These are phyloP conservation scores for Pyricularia sp. DNA, from an alignment of 2,329 filamentous ascomycete genomes.

Conservation along the genomic window DNA sequence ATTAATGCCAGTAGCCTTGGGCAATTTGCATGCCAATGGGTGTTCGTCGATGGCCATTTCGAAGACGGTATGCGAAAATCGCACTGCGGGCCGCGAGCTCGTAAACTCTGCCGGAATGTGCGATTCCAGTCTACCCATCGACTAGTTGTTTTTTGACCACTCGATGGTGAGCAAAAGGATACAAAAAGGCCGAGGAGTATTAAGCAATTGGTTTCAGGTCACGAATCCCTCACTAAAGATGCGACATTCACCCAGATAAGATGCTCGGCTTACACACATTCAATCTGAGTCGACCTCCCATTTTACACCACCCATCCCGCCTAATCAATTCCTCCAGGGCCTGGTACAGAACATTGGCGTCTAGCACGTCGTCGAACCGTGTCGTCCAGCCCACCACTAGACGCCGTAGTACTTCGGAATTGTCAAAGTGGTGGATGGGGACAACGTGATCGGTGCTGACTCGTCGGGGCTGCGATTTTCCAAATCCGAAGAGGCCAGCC, in stretches of 20 bases:
- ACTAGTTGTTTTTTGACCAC: not conserved
- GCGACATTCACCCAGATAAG: no score
- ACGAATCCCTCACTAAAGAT: no score
- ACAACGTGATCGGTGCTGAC: conserved; percentile 15
- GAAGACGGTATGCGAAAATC: conserved; percentile 20
- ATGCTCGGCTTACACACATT: conserved; percentile 10
- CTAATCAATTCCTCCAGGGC: conserved; percentile 25
- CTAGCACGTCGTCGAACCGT: conserved; percentile 32
- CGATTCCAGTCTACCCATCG: conserved; percentile 7
- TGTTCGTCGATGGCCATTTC: conserved; percentile 20
- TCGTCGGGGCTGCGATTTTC: not conserved
- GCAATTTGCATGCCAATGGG: conserved; percentile 19
- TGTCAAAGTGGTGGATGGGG: conserved; percentile 20
- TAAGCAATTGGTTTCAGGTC: no score
- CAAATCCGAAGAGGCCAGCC: not conserved
- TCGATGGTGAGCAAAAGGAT: not conserved
- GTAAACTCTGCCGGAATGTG: conserved; percentile 26
- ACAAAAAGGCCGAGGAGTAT: no score
- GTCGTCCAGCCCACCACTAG: conserved; percentile 21
- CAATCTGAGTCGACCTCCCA: conserved; percentile 29
- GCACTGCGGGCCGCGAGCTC: conserved; percentile 20
- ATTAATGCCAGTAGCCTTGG: conserved; percentile 7
- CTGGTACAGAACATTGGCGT: conserved; percentile 22
- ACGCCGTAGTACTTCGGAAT: conserved; percentile 7
- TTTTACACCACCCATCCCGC: conserved; percentile 30